Percentiles rank a stretch among this genome's conserved stretches.
phyloP scores from a whole-genome alignment of 2,329 filamentous ascomycete species.

The Fusarium heterosporum region DNA sequence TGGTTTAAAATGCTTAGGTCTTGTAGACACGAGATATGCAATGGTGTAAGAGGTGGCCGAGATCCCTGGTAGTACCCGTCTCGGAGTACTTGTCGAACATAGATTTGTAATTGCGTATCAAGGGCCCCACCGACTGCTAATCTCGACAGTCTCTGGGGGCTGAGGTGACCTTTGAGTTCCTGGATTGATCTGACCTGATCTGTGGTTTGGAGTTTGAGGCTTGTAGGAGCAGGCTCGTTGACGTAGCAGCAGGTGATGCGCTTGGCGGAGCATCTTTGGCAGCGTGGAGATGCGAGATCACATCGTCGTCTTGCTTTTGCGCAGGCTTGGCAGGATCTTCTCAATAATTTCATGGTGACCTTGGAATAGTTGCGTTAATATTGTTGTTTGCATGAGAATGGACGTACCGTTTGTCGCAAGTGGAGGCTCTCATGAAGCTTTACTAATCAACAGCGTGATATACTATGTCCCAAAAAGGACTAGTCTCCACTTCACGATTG shows the following conservation, averaged over 20 bases:
- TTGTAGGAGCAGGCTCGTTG: slow-evolving; percentile 13
- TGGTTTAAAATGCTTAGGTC: fast-evolving
- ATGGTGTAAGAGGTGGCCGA: background rate
- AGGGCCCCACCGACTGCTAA: background rate
- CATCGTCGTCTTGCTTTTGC: slow-evolving; percentile 9
- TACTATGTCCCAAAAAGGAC: background rate
- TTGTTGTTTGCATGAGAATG: background rate
- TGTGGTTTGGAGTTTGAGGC: fast-evolving
- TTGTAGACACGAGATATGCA: fast-evolving
- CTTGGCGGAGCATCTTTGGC: slow-evolving; percentile 12
- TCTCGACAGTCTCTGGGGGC: fast-evolving
- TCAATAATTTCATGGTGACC: background rate
- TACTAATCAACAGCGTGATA: background rate
- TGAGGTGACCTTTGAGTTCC: fast-evolving
- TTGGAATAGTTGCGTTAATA: background rate
- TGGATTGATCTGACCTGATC: fast-evolving
- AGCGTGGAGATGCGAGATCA: slow-evolving; percentile 10
- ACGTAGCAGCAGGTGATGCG: slow-evolving; percentile 9
- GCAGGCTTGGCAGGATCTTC: slow-evolving; percentile 9
- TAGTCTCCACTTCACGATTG: background rate
- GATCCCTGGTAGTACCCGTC: slow-evolving; percentile 2
- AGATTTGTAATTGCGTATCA: slow-evolving; percentile 8
- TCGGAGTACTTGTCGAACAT: slow-evolving; percentile 1
- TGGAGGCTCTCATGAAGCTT: background rate
- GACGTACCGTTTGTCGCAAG: background rate